Evolutionary conservation across 805 yeast species (phyloP), one percentile per base, ranked within the genome.

Genomic region (Ogataea allantospora): DNA sequence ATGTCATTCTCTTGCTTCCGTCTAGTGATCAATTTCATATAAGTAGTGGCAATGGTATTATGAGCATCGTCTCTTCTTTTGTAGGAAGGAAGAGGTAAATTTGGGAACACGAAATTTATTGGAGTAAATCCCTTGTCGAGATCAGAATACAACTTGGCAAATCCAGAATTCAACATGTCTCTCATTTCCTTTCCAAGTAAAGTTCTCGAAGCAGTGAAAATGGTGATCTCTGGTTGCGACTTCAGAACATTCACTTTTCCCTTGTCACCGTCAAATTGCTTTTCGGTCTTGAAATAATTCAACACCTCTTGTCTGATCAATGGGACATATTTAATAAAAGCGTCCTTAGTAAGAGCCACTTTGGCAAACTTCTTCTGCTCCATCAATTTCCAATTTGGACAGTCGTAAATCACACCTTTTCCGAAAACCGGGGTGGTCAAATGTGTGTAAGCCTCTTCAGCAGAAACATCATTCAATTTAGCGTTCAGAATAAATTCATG

Each of bases 391-490:
- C 79, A 67, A 68, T 93, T 93, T 47, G 99, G 88, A 66, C 97
- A 91, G 67, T 93, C 99, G 62, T 93, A 93, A 36, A 93, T 85
- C 38, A 93, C 99, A 55, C 98, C 99, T 57, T 88, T 80, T 54
- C 99, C 99, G 53, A 93, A 93, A 11, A 88, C 96, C 10, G 99
- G 99, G n/a, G 98, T 91, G n/a, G 99, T 93, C 65, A 93, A 74
- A 60, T 89, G 96, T 46, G 82, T 74, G 68, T 93, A 93, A 26
- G 97, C 98, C 33, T 85, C 97, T 62, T 93, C 98, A 32, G 99
- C 99, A 33, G 88, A 81, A 16, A 89, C 98, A 53, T 88, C 95
- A 20, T 80, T 77, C 37, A 84, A 71, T 65, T 86, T 89, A 28
- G 96, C 87, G 64, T 93, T 93, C 52, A 93, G 78, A 30, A 91